phyloP scores from a whole-genome alignment of 805 yeast species.

The Myxozyma neglecta region DNA sequence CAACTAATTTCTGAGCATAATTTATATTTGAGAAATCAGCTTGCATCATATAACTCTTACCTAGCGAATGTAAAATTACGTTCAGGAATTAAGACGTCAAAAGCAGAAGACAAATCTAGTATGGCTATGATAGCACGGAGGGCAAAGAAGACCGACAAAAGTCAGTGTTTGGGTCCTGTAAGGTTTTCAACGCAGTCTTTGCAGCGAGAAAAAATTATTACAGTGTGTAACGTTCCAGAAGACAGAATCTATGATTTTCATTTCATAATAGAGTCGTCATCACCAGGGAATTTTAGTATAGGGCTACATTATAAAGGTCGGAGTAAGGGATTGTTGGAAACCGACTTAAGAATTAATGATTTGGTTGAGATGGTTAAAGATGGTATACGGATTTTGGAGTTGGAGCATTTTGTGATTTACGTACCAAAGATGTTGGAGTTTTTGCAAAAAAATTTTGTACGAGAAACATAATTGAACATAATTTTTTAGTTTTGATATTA shows the following conservation, averaged over 20 bases:
- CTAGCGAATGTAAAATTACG: slow-evolving; percentile 41
- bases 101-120: slow-evolving; percentile 26
- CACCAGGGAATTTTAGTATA: slow-evolving; percentile 39
- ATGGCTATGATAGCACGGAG: slow-evolving; percentile 12
- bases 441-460: slow-evolving; percentile 34
- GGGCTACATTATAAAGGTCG: slow-evolving; percentile 39
- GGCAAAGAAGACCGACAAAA: slow-evolving; percentile 19
- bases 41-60: slow-evolving; percentile 43
- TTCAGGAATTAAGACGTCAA: slow-evolving; percentile 36
- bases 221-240: slow-evolving; percentile 36
- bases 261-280: slow-evolving; percentile 37
- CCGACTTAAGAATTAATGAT: slow-evolving; percentile 41
- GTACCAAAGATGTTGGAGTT: slow-evolving; percentile 34
- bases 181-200: slow-evolving; percentile 36
- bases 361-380: slow-evolving; percentile 37
- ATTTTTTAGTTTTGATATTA: neutral
- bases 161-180: slow-evolving; percentile 31
- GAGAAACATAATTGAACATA: neutral
- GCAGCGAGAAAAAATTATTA: slow-evolving; percentile 36
- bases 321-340: slow-evolving; percentile 36
- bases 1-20: slow-evolving; percentile 41
- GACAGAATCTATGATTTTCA: slow-evolving; percentile 31
- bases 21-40: slow-evolving; percentile 40
- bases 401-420: slow-evolving; percentile 37
- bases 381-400: slow-evolving; percentile 34